Percentiles rank a stretch among this genome's conserved stretches.
Evolutionary conservation across 768 basidiomycete species (phyloP).

Genomic region (Sporobolomyces roseus): DNA sequence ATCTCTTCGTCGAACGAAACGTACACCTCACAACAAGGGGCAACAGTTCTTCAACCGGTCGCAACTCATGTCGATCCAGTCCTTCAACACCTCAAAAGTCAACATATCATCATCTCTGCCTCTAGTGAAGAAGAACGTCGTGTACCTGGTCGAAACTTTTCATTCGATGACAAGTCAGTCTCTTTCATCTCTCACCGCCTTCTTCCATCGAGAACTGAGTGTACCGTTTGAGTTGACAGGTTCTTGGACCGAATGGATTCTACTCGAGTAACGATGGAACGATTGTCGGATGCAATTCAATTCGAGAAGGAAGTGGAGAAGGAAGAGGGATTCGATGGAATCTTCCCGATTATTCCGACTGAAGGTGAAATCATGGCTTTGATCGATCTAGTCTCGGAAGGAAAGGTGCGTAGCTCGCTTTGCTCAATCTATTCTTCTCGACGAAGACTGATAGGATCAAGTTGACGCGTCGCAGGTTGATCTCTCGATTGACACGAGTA

Average conservation of each 20-base stretch:
- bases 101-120: constrained; percentile 65
- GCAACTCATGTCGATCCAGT: background rate
- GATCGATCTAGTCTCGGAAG: constrained; percentile 74
- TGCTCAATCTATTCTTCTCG: too few species aligned
- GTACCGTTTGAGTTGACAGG: constrained; percentile 33
- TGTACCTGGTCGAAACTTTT: constrained; percentile 66
- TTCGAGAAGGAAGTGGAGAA: constrained; percentile 59
- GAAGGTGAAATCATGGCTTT: constrained; percentile 77
- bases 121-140: constrained; percentile 59
- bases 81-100: constrained; percentile 59
- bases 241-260: constrained; percentile 11
- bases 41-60: constrained; percentile 20
- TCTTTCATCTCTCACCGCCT: too few species aligned
- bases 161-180: constrained; percentile 67
- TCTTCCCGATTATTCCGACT: constrained; percentile 73
- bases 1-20: constrained; percentile 28
- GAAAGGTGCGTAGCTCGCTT: constrained; percentile 55
- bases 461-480: constrained; percentile 56
- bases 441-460: too few species aligned
- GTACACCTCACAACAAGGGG: constrained; percentile 25
- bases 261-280: constrained; percentile 51
- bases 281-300: constrained; percentile 1
- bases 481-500: constrained; percentile 65
- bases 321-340: constrained; percentile 59
- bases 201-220: too few species aligned